phyloP scores from a whole-genome alignment of 2,329 filamentous ascomycete species.

The Xylaria sp. region DNA sequence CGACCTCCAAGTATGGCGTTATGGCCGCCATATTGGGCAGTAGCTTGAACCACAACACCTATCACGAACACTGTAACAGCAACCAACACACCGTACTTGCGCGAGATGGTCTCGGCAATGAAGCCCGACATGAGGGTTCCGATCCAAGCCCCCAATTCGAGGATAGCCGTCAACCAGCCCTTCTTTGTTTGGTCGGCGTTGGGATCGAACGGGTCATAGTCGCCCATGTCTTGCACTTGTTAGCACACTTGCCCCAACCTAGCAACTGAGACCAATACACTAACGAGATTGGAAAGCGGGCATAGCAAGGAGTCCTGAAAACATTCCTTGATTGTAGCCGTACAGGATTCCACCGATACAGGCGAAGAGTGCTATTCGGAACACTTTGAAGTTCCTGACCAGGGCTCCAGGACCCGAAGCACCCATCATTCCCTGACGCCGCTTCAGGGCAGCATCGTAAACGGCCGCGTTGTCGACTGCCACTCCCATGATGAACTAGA shows the following conservation, averaged over 20 bases:
- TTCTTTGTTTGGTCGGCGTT: slow-evolving; percentile 63
- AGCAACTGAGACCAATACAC: slow-evolving; percentile 40
- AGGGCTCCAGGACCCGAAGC: slow-evolving; percentile 57
- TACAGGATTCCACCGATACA: slow-evolving; percentile 71
- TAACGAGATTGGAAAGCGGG: slow-evolving; percentile 61
- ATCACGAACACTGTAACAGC: slow-evolving; percentile 74
- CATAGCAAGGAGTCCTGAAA: slow-evolving; percentile 74
- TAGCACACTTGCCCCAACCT: slow-evolving; percentile 1
- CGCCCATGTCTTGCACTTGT: slow-evolving; percentile 61
- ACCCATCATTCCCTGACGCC: slow-evolving; percentile 56
- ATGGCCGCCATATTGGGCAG: slow-evolving; percentile 65
- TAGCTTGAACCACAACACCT: slow-evolving; percentile 75
- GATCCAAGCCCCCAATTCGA: slow-evolving; percentile 82
- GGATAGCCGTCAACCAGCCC: slow-evolving; percentile 72
- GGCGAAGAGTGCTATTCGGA: slow-evolving; percentile 69
- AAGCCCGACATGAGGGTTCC: slow-evolving; percentile 76
- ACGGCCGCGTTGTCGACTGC: slow-evolving; percentile 49
- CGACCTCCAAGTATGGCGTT: slow-evolving; percentile 74
- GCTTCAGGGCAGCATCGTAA: slow-evolving; percentile 56
- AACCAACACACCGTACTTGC: slow-evolving; percentile 76
- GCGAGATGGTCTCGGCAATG: slow-evolving; percentile 74
- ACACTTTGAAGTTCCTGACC: slow-evolving; percentile 69
- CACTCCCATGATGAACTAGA: slow-evolving; percentile 31
- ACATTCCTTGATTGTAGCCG: slow-evolving; percentile 82
- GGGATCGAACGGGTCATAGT: slow-evolving; percentile 58